phyloP scores from a whole-genome alignment of 139 green algal genomes.

The Pedinophyceae sp. region DNA sequence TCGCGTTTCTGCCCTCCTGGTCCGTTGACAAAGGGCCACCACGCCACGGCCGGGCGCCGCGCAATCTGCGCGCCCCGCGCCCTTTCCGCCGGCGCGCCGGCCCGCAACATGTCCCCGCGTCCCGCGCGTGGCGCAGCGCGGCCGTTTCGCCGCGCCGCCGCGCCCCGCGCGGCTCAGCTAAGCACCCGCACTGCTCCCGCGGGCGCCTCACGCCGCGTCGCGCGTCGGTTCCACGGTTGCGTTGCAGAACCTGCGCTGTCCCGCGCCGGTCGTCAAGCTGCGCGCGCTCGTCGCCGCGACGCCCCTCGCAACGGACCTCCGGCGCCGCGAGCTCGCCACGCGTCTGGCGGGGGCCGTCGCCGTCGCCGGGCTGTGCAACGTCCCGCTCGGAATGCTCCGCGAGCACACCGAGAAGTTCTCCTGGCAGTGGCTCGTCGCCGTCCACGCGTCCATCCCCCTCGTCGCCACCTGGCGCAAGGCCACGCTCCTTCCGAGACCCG shows the following conservation, averaged over 20 bases:
- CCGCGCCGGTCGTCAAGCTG: not conserved
- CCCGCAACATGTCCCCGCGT: too few relatives aligned
- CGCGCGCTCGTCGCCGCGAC: not conserved
- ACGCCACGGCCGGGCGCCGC: too few relatives aligned
- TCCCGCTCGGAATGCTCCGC: not conserved
- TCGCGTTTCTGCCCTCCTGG: too few relatives aligned
- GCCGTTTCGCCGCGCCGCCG: too few relatives aligned
- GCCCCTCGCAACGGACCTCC: not conserved
- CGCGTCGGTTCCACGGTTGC: too few relatives aligned
- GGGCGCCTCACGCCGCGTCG: too few relatives aligned
- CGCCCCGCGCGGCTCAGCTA: too few relatives aligned
- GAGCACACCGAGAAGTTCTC: slow-evolving; percentile 4
- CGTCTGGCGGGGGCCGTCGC: not conserved
- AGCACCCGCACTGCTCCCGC: too few relatives aligned
- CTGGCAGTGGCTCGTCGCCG: slow-evolving; percentile 1
- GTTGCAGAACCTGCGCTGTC: not conserved
- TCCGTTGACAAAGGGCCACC: too few relatives aligned
- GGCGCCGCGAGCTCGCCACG: not conserved
- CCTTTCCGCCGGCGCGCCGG: too few relatives aligned
- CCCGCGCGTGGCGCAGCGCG: too few relatives aligned
- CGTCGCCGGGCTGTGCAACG: not conserved
- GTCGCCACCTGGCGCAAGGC: slow-evolving; percentile 2
- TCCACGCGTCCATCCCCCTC: slow-evolving; percentile 2
- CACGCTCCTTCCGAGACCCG: not conserved
- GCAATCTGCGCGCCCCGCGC: too few relatives aligned